Conservation (phyloP, 2,329 filamentous ascomycete genomes). For the Colletotrichum spaethianum region DNA sequence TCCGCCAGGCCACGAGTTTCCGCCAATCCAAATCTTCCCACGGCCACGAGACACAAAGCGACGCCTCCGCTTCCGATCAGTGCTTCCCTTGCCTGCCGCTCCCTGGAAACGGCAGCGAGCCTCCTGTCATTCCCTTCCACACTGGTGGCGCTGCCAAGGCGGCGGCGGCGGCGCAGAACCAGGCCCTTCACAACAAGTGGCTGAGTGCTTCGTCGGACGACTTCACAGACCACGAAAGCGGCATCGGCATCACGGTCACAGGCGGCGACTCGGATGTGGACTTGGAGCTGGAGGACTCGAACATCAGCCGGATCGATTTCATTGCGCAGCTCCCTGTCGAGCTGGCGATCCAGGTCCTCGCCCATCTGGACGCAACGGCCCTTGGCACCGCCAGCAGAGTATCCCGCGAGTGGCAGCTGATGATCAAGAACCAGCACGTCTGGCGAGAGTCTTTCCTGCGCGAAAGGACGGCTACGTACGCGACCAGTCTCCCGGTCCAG, state of each 20-base stretch:
- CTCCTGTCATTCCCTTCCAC: constrained; percentile 72
- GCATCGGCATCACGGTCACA: constrained; percentile 72
- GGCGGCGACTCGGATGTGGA: constrained; percentile 57
- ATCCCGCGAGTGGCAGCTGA: constrained; percentile 63
- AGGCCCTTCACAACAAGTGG: constrained; percentile 58
- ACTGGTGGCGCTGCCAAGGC: constrained; percentile 74
- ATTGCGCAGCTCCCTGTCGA: constrained; percentile 69
- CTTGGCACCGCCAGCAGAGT: constrained; percentile 66
- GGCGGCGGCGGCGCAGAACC: constrained; percentile 71
- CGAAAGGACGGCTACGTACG: constrained; percentile 73
- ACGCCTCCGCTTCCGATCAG: constrained; percentile 47
- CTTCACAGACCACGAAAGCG: constrained; percentile 72
- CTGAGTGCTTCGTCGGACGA: constrained; percentile 60
- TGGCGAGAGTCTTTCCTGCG: constrained; percentile 76
- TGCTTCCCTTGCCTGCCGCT: constrained; percentile 52
- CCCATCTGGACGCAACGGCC: constrained; percentile 67
- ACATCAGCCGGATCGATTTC: constrained; percentile 71
- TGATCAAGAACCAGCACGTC: constrained; percentile 68
- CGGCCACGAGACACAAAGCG: constrained; percentile 54
- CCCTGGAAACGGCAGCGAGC: constrained; percentile 66
- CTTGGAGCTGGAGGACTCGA: constrained; percentile 52
- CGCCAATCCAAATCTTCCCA: constrained; percentile 63
- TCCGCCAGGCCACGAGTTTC: constrained; percentile 66
- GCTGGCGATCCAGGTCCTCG: constrained; percentile 71
- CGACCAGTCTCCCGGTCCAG: constrained; percentile 66